phyloP scores from a whole-genome alignment of 208 protist species.

The Acanthamoeba lenticulata region DNA sequence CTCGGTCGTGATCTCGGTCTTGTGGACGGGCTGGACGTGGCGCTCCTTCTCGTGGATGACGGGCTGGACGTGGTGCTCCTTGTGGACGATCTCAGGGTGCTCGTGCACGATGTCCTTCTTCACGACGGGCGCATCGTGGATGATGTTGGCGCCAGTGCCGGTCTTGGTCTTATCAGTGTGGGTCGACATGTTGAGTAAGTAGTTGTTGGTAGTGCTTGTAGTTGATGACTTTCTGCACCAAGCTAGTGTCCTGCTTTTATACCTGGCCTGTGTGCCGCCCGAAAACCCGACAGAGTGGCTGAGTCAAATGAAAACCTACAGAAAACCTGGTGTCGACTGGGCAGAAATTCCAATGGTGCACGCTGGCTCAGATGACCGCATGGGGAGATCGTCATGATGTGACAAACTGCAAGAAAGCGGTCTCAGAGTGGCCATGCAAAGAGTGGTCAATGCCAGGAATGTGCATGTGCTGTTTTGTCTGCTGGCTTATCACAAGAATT shows the following conservation, averaged over 20 bases:
- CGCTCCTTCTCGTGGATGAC: constrained; percentile 23
- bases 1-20: constrained; percentile 8
- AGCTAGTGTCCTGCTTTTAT: not conserved
- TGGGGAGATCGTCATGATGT: not conserved
- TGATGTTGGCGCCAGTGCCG: not conserved
- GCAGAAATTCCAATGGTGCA: not conserved
- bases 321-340: not conserved
- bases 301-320: not conserved
- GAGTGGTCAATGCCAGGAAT: too few relatives aligned
- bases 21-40: constrained; percentile 29
- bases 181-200: not conserved
- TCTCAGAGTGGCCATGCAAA: not conserved
- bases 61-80: constrained; percentile 40
- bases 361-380: not conserved
- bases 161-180: not conserved
- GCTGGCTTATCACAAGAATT: too few relatives aligned
- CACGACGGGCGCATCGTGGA: not conserved
- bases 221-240: not conserved
- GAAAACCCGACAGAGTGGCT: not conserved
- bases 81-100: constrained; percentile 34
- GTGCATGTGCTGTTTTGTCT: not conserved
- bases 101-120: constrained; percentile 43
- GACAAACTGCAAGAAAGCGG: not conserved
- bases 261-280: not conserved
- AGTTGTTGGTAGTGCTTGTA: not conserved